Evolutionary conservation across 129 eudicot genomes (phyloP).

Genomic region (Centrapalus pauciflorus): DNA sequence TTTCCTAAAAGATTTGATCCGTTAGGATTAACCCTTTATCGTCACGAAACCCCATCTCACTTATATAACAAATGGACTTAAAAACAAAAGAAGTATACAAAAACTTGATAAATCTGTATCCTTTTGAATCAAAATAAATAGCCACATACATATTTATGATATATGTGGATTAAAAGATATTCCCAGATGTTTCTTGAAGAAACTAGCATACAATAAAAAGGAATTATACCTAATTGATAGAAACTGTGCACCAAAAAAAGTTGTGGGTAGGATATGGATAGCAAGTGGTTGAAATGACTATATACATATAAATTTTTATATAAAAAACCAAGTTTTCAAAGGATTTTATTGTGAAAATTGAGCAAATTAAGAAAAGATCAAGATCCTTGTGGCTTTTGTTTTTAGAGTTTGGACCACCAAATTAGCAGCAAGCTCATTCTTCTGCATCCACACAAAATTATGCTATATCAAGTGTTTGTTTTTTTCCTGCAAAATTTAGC

Average conservation of each 20-base stretch:
- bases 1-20: too few species aligned
- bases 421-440: conserved; percentile 14
- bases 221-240: conserved; percentile 15
- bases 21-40: too few species aligned
- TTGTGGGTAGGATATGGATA: conserved; percentile 28
- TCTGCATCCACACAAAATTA: conserved; percentile 24
- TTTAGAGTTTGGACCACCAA: conserved; percentile 34
- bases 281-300: conserved; percentile 15
- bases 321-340: background rate
- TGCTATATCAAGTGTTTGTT: conserved; percentile 20
- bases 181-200: conserved; percentile 7
- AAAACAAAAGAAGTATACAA: background rate
- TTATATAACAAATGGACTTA: too few species aligned
- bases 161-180: background rate
- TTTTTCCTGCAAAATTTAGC: conserved; percentile 2
- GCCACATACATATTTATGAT: background rate
- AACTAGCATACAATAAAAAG: background rate
- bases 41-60: too few species aligned
- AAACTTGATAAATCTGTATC: background rate
- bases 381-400: conserved; percentile 3
- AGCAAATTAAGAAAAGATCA: background rate
- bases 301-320: conserved; percentile 18
- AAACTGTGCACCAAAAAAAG: conserved; percentile 22
- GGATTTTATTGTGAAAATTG: background rate
- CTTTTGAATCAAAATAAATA: too few species aligned